Evolutionary conservation across 305 asterid species (phyloP).

Genomic region (Rubia occidens): DNA sequence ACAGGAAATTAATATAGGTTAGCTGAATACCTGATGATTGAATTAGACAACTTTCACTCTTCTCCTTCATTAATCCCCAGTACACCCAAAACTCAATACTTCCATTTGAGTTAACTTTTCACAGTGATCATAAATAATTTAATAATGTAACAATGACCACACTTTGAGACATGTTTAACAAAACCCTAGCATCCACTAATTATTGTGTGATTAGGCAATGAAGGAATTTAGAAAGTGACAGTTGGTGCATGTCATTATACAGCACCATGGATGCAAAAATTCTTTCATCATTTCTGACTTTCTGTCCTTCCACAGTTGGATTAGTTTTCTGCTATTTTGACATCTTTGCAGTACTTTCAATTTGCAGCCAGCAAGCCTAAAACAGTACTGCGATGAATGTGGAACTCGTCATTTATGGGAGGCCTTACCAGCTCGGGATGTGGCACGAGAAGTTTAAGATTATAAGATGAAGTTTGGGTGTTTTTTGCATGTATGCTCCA

Average conservation of each 20-base stretch:
- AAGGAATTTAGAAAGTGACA: neutral
- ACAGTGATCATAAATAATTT: neutral
- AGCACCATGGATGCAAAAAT: neutral
- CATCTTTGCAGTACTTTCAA: too few species aligned
- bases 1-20: neutral
- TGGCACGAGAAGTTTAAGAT: too few species aligned
- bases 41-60: neutral
- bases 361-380: too few species aligned
- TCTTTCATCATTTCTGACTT: too few species aligned
- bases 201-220: neutral
- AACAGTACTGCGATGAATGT: too few species aligned
- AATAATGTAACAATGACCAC: neutral
- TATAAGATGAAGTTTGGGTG: too few species aligned
- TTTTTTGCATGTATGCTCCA: too few species aligned
- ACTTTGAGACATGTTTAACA: neutral
- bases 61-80: neutral
- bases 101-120: neutral
- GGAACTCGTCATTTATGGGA: too few species aligned
- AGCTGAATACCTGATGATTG: slow-evolving; percentile 1
- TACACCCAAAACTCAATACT: neutral
- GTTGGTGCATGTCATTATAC: neutral
- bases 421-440: too few species aligned
- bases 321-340: too few species aligned
- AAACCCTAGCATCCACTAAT: neutral
- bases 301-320: neutral